Conservation (phyloP, 1,284 basidiomycete species). For the Vanrija sp. region DNA sequence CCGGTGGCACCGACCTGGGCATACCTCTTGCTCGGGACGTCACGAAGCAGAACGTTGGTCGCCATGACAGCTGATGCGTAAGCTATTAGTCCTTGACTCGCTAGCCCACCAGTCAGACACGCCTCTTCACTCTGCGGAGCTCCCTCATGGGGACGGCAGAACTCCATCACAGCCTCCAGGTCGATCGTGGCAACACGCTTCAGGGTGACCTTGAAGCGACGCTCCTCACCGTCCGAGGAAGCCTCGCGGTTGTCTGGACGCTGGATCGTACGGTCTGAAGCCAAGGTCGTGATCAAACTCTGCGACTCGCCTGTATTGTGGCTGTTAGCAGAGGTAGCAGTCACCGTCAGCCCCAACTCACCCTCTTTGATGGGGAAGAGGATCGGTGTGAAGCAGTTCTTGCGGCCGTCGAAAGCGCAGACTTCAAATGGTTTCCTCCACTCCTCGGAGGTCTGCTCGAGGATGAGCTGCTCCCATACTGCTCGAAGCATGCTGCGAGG, state of each 20-base stretch:
- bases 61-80: constrained; percentile 34
- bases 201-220: constrained; percentile 34
- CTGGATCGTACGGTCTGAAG: constrained; percentile 30
- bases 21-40: constrained; percentile 36
- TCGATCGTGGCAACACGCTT: constrained; percentile 39
- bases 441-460: constrained; percentile 19
- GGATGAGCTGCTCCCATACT: constrained; percentile 30
- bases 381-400: constrained; percentile 39
- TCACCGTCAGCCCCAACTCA: constrained; percentile 3
- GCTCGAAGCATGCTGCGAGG: constrained; percentile 27
- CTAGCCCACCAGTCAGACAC: constrained; percentile 34
- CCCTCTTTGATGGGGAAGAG: constrained; percentile 27
- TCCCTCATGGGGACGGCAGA: constrained; percentile 32
- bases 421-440: constrained; percentile 23
- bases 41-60: constrained; percentile 41
- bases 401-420: constrained; percentile 37
- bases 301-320: not conserved
- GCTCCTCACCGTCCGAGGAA: constrained; percentile 34
- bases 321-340: not conserved
- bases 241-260: constrained; percentile 15
- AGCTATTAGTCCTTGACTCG: constrained; percentile 3
- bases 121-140: constrained; percentile 27
- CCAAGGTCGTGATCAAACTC: constrained; percentile 25
- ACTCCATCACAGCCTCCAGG: constrained; percentile 38
- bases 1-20: constrained; percentile 40